Evolutionary conservation across 2,329 filamentous ascomycete genomes (phyloP).

Genomic region (Cordyceps javanica): DNA sequence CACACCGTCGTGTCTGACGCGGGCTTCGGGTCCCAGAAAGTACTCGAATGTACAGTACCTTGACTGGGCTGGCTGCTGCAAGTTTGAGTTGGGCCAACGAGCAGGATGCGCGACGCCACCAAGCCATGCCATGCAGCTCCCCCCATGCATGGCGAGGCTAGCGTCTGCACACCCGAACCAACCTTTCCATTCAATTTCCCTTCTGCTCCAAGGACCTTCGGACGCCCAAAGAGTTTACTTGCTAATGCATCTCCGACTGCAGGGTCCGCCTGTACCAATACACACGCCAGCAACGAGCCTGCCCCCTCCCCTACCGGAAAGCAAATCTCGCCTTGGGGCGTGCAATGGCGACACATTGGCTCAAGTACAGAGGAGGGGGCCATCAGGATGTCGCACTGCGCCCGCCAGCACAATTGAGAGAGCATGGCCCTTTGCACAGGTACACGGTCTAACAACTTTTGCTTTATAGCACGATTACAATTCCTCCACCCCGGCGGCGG

Average conservation of each 20-base stretch:
- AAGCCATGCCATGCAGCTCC: conserved; percentile 10
- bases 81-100: background rate
- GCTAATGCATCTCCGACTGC: conserved; percentile 5
- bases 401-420: conserved; percentile 6
- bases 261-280: conserved; percentile 1
- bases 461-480: conserved; percentile 45
- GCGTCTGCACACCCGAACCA: conserved; percentile 5
- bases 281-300: conserved; percentile 8
- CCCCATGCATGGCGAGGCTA: conserved; percentile 3
- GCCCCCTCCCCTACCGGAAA: background rate
- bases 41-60: conserved; percentile 8
- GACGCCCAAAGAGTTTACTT: background rate
- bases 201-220: background rate
- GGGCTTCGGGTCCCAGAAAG: background rate
- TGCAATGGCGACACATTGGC: background rate
- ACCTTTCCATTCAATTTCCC: background rate
- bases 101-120: background rate
- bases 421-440: background rate
- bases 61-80: background rate
- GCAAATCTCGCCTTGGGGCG: background rate
- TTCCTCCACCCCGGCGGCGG: conserved; percentile 40
- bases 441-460: conserved; percentile 6
- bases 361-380: background rate
- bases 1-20: background rate
- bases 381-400: conserved; percentile 6